Percentiles rank a stretch among this genome's conserved stretches.
Conservation (phyloP, 345 rosid genomes). For the Cardiospermum halicacabum region DNA sequence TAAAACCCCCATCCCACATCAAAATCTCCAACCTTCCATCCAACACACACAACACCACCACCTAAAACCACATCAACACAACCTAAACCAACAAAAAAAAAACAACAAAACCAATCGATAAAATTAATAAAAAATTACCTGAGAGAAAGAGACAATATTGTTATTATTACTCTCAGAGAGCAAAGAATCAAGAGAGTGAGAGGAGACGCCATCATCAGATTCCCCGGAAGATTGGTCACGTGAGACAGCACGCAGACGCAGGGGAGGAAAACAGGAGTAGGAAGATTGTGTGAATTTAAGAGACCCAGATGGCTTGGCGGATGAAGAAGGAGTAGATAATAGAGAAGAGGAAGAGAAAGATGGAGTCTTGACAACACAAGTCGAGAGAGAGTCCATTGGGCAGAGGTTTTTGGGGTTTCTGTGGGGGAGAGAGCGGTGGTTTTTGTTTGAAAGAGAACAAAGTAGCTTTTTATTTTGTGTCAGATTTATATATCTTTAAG, state of each 20-base stretch:
- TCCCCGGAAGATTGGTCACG: constrained; percentile 40
- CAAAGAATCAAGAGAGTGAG: too few species aligned
- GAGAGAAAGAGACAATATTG: constrained; percentile 30
- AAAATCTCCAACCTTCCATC: background rate
- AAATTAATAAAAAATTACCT: constrained; percentile 31
- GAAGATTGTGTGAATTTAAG: constrained; percentile 34
- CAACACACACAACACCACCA: background rate
- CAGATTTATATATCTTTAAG: too few species aligned
- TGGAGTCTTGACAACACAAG: constrained; percentile 22
- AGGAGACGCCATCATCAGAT: constrained; percentile 25
- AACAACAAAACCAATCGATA: too few species aligned
- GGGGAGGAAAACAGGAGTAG: constrained; percentile 24
- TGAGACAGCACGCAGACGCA: constrained; percentile 38
- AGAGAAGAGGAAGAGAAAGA: constrained; percentile 29
- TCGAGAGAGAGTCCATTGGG: constrained; percentile 53
- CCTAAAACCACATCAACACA: background rate
- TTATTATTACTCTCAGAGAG: too few species aligned
- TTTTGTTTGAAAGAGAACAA: too few species aligned
- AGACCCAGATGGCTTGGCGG: constrained; percentile 30
- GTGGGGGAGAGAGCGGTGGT: background rate
- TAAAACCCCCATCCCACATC: background rate
- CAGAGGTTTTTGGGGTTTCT: background rate
- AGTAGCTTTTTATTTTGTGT: too few species aligned
- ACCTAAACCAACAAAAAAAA: background rate
- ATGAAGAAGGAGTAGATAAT: constrained; percentile 18